These are phyloP conservation scores for Pholiota conissans DNA, from an alignment of 768 basidiomycete species.

Conservation along the genomic window DNA sequence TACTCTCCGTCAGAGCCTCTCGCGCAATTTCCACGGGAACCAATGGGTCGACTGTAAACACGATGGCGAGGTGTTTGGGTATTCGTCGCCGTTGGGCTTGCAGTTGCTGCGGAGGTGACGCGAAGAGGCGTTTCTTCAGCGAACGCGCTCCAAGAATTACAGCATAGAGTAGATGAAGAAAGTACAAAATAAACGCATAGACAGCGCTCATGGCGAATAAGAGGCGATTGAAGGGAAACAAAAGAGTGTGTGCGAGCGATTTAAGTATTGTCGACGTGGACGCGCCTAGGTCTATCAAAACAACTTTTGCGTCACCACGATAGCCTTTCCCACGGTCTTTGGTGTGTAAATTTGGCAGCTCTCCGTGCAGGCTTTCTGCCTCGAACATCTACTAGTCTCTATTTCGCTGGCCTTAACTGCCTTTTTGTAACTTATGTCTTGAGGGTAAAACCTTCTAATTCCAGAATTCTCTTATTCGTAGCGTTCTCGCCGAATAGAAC, in stretches of 20 bases:
- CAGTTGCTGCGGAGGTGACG: constrained; percentile 46
- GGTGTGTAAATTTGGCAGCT: too few species aligned
- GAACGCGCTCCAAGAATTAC: constrained; percentile 39
- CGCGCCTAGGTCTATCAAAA: background rate
- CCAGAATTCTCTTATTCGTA: too few species aligned
- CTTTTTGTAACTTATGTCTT: too few species aligned
- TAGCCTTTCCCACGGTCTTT: background rate
- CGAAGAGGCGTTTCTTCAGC: constrained; percentile 37
- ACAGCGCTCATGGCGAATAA: constrained; percentile 43
- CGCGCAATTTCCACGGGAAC: constrained; percentile 35
- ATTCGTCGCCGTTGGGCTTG: constrained; percentile 51
- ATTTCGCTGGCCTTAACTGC: too few species aligned
- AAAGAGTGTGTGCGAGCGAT: constrained; percentile 6
- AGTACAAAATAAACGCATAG: constrained; percentile 45
- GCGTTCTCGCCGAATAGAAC: too few species aligned
- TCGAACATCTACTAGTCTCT: too few species aligned
- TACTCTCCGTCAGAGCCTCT: constrained; percentile 49
- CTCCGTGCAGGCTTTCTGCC: too few species aligned
- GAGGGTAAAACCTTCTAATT: too few species aligned
- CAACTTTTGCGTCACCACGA: constrained; percentile 4
- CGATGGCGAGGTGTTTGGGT: constrained; percentile 67
- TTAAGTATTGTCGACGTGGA: constrained; percentile 22
- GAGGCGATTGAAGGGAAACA: background rate
- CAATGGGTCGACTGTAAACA: constrained; percentile 50
- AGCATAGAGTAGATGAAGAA: constrained; percentile 61